phyloP scores from a whole-genome alignment of 768 basidiomycete genomes.

The Termitomyces sp. region DNA sequence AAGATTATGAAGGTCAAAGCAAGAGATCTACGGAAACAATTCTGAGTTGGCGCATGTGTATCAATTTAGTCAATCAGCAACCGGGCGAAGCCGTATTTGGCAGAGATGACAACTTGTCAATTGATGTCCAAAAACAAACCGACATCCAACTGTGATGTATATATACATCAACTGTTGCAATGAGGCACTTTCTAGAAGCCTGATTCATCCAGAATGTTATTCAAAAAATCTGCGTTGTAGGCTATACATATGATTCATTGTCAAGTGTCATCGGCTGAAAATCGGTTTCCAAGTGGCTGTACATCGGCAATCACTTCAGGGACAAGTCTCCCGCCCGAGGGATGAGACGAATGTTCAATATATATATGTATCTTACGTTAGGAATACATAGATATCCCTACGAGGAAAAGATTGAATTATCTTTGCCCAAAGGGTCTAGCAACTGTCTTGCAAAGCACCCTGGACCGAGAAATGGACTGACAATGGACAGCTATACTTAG shows the following conservation, averaged over 20 bases:
- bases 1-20: neutral
- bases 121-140: neutral
- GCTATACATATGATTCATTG: neutral
- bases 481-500: too few relatives aligned
- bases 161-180: neutral
- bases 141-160: neutral
- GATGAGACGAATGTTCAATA: neutral
- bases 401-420: neutral
- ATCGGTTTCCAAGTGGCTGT: conserved; percentile 6
- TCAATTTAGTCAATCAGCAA: conserved; percentile 11
- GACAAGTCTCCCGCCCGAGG: neutral
- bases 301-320: conserved; percentile 8
- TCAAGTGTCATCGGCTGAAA: neutral
- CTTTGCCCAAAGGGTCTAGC: neutral
- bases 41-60: neutral
- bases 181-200: neutral
- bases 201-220: neutral
- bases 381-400: neutral
- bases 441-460: neutral
- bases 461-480: neutral
- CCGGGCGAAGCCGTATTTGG: conserved; percentile 12
- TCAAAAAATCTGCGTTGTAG: neutral
- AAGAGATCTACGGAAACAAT: neutral
- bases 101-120: conserved; percentile 13
- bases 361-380: neutral